These are phyloP conservation scores for Sclerotinia nivalis DNA, from an alignment of 2,329 filamentous ascomycete species.

Conservation along the genomic window DNA sequence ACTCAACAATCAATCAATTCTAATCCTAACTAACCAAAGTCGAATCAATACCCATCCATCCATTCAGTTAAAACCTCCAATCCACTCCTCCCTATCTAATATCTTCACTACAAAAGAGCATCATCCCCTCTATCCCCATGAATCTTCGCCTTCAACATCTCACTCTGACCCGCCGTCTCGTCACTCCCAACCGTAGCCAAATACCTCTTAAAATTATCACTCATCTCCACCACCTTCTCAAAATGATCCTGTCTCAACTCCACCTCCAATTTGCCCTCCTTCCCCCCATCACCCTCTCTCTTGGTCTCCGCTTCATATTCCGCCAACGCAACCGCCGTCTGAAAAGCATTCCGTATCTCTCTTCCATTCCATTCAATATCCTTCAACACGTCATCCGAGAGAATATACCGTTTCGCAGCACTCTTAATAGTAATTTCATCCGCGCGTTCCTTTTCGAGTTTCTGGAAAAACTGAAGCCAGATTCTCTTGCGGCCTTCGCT, in stretches of 20 bases:
- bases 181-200: conserved; percentile 26
- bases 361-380: conserved; percentile 37
- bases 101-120: conserved; percentile 22
- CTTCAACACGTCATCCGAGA: conserved; percentile 28
- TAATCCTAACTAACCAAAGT: too few relatives aligned
- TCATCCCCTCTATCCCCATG: conserved; percentile 32
- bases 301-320: conserved; percentile 30
- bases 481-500: conserved; percentile 36
- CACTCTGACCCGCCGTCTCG: conserved; percentile 3
- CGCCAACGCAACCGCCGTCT: conserved; percentile 34
- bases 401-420: conserved; percentile 30
- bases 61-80: too few relatives aligned
- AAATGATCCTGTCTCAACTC: conserved; percentile 32
- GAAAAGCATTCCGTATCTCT: conserved; percentile 37
- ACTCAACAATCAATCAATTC: too few relatives aligned
- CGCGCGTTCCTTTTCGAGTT: conserved; percentile 29
- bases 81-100: too few relatives aligned
- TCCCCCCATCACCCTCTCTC: not conserved
- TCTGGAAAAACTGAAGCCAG: conserved; percentile 37
- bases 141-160: conserved; percentile 21
- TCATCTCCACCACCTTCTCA: conserved; percentile 33
- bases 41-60: too few relatives aligned
- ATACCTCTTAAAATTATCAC: conserved; percentile 32
- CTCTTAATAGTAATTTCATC: conserved; percentile 27
- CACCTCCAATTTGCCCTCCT: conserved; percentile 9